These are phyloP conservation scores for Ceratocystis huliohia DNA, from an alignment of 2,329 filamentous ascomycete genomes.

Conservation along the genomic window DNA sequence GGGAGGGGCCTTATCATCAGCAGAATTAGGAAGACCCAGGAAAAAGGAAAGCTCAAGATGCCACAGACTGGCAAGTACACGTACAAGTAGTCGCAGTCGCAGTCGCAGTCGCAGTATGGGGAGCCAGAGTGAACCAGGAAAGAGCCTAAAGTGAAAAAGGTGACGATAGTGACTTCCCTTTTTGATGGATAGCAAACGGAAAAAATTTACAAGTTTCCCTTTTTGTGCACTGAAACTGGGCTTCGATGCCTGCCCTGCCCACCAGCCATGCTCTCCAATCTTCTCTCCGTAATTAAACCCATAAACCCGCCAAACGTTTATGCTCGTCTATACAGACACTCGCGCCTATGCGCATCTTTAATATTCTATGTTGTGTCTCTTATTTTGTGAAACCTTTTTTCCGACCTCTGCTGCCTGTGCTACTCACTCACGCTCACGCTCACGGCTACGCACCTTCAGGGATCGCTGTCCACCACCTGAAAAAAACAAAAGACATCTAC, in stretches of 20 bases:
- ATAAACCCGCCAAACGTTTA: not conserved
- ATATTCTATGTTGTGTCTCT: not conserved
- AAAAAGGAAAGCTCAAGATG: not conserved
- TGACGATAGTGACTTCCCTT: conserved; percentile 1
- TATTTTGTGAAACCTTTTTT: not conserved
- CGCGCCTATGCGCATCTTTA: not conserved
- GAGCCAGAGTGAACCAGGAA: not conserved
- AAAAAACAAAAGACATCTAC: not conserved
- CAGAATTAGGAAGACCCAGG: not conserved
- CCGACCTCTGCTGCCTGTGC: not conserved
- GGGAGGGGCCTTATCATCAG: not conserved
- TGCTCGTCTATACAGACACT: not conserved
- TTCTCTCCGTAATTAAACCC: not conserved
- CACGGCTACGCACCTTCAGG: not conserved
- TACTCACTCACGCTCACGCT: not conserved
- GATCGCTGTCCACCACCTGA: conserved; percentile 1
- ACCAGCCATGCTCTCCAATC: no score
- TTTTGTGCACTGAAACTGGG: not conserved
- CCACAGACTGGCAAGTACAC: not conserved
- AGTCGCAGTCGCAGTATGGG: not conserved
- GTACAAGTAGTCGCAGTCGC: not conserved
- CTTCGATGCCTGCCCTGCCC: no score
- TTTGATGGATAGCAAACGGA: not conserved
- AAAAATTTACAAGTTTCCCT: not conserved
- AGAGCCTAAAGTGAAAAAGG: not conserved